Percentiles rank a stretch among this genome's conserved stretches.
phyloP scores from a whole-genome alignment of 208 protist species.

The Leishmania tarentolae region DNA sequence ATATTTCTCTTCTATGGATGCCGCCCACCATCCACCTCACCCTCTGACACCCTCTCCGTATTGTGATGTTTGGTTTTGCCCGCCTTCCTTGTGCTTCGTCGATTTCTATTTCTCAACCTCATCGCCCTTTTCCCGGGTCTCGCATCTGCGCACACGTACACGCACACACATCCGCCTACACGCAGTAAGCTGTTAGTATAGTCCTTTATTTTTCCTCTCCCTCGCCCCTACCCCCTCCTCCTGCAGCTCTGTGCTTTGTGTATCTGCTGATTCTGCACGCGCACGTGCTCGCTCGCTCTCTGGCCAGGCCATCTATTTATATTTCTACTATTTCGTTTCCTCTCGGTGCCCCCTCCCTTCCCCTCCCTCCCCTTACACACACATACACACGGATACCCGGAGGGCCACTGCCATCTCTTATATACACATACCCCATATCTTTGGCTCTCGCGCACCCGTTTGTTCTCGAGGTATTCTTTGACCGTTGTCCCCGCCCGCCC shows the following conservation, averaged over 20 bases:
- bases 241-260: background rate
- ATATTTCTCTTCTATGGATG: background rate
- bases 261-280: background rate
- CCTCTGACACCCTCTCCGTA: background rate
- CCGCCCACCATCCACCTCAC: background rate
- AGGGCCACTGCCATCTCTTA: too few relatives aligned
- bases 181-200: background rate
- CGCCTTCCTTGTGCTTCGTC: background rate
- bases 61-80: background rate
- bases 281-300: background rate
- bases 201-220: background rate
- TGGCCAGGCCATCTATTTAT: background rate
- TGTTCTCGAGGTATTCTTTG: background rate
- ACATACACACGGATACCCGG: background rate
- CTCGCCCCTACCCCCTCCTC: background rate
- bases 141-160: background rate
- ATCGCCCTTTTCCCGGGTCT: background rate
- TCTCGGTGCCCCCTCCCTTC: background rate
- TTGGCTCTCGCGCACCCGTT: background rate
- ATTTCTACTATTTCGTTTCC: background rate
- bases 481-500: background rate
- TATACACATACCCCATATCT: background rate
- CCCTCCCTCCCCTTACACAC: background rate
- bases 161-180: background rate
- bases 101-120: background rate